Percentiles rank a stretch among this genome's conserved stretches.
Evolutionary conservation across 1,139 yeast species (phyloP).

Genomic region (Lodderomyces jiufengensis): DNA sequence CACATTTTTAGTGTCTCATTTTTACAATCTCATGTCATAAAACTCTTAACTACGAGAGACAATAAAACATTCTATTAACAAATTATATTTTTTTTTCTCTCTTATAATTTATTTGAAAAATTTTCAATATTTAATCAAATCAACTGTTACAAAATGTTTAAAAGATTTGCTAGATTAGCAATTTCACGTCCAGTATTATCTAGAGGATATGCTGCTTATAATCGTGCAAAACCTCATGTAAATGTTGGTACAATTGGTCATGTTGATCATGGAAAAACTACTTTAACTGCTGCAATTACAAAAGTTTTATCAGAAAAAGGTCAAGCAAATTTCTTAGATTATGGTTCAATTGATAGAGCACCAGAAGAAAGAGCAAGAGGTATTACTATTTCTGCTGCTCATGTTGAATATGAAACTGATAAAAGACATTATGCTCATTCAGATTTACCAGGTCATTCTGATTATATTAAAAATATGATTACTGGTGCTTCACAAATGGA

Average conservation of each 20-base stretch:
- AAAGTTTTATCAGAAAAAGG: constrained; percentile 85
- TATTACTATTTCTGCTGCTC: constrained; percentile 96
- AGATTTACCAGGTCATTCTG: constrained; percentile 73
- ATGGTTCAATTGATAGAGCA: constrained; percentile 92
- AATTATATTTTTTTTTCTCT: too few species aligned
- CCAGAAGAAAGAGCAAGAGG: constrained; percentile 99
- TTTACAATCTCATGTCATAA: too few species aligned
- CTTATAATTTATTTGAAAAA: too few species aligned
- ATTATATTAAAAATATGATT: constrained; percentile 97
- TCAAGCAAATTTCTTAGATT: constrained; percentile 92
- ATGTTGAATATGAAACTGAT: constrained; percentile 90
- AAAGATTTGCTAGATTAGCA: constrained; percentile 5
- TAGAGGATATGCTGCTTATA: constrained; percentile 65
- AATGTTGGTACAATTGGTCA: constrained; percentile 92
- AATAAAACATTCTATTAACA: too few species aligned
- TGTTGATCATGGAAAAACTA: constrained; percentile 98
- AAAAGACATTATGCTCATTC: constrained; percentile 89
- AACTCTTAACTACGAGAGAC: too few species aligned
- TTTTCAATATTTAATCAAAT: too few species aligned
- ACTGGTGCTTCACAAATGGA: constrained; percentile 99
- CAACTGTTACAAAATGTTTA: constrained; percentile 1
- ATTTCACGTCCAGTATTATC: constrained; percentile 18
- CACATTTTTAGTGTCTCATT: too few species aligned
- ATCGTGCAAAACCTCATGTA: constrained; percentile 93
- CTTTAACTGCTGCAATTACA: constrained; percentile 97